These are phyloP conservation scores for Cladosporium halotolerans DNA, from an alignment of 2,329 filamentous ascomycete genomes.

Conservation along the genomic window DNA sequence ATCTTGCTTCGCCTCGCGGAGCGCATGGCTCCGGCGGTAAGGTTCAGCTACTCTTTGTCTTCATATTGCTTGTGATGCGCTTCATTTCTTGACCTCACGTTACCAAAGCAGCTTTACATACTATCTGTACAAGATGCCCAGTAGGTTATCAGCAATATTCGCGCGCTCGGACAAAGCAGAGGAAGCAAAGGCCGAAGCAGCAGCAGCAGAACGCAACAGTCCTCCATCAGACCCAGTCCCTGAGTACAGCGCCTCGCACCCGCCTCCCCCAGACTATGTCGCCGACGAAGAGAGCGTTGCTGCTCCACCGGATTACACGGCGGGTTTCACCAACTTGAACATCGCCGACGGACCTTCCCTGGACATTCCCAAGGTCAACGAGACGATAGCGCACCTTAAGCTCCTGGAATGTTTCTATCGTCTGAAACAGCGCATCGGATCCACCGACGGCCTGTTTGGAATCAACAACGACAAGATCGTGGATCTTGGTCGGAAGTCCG, in stretches of 20 bases:
- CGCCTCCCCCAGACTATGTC: conserved; percentile 16
- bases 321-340: conserved; percentile 25
- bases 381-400: conserved; percentile 68
- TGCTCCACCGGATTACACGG: conserved; percentile 23
- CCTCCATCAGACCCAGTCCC: conserved; percentile 17
- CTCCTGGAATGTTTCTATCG: conserved; percentile 62
- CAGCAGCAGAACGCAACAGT: conserved; percentile 12
- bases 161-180: conserved; percentile 24
- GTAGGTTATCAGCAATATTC: conserved; percentile 24
- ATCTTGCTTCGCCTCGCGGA: not conserved
- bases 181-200: conserved; percentile 23
- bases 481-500: conserved; percentile 21
- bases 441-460: conserved; percentile 60
- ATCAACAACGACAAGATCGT: conserved; percentile 39
- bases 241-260: conserved; percentile 17
- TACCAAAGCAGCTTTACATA: not conserved
- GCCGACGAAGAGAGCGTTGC: conserved; percentile 18
- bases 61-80: not conserved
- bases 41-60: not conserved
- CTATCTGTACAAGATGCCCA: conserved; percentile 19
- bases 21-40: not conserved
- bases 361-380: conserved; percentile 41
- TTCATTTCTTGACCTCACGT: not conserved
- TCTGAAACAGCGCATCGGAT: conserved; percentile 61
- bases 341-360: conserved; percentile 26